phyloP scores from a whole-genome alignment of 2,329 filamentous ascomycete species.

The Trichoderma koningiopsis region DNA sequence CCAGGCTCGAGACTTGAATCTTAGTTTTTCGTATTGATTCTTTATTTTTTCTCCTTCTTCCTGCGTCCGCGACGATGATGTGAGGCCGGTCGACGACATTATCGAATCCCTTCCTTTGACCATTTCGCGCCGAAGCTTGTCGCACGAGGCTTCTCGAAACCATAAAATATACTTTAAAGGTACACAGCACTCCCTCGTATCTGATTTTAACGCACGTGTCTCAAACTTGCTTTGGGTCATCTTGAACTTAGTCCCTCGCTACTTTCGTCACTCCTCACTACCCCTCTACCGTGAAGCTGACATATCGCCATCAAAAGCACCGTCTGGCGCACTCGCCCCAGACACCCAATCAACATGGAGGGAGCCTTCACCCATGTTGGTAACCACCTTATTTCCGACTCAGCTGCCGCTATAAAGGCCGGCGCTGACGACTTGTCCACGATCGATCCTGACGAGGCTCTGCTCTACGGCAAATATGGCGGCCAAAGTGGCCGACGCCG shows the following conservation, averaged over 20 bases:
- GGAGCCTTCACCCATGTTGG: constrained; percentile 85
- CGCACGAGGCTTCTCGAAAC: constrained; percentile 23
- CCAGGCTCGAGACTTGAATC: background rate
- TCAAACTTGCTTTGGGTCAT: background rate
- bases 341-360: constrained; percentile 62
- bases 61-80: constrained; percentile 43
- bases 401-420: constrained; percentile 83
- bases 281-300: constrained; percentile 3
- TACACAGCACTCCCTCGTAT: background rate
- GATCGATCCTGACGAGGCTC: constrained; percentile 76
- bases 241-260: background rate
- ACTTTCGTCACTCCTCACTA: background rate
- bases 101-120: constrained; percentile 34
- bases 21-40: background rate
- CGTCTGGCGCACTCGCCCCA: constrained; percentile 18
- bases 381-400: constrained; percentile 84
- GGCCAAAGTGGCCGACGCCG: constrained; percentile 65
- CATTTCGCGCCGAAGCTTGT: constrained; percentile 34
- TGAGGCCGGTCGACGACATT: constrained; percentile 39
- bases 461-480: constrained; percentile 72
- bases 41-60: constrained; percentile 25
- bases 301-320: constrained; percentile 9
- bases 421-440: constrained; percentile 73
- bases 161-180: background rate
- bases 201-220: background rate